These are phyloP conservation scores for Aureobasidium namibiae DNA, from an alignment of 2,329 filamentous ascomycete genomes.

Conservation along the genomic window DNA sequence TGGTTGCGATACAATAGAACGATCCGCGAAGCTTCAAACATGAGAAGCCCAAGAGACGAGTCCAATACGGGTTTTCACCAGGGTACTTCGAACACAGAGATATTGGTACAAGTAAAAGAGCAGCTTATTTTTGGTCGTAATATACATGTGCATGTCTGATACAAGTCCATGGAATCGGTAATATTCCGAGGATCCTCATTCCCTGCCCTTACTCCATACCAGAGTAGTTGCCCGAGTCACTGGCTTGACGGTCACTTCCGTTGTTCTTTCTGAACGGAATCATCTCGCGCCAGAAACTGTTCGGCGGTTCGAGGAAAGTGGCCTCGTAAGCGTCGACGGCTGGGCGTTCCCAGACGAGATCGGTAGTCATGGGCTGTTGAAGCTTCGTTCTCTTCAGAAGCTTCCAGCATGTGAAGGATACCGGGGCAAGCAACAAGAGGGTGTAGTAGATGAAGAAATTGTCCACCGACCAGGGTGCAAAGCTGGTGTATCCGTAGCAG, in stretches of 20 bases:
- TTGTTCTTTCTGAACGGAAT: not conserved
- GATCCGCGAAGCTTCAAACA: too few species aligned
- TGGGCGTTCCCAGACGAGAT: slow-evolving; percentile 54
- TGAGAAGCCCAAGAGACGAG: too few species aligned
- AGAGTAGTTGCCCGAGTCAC: not conserved
- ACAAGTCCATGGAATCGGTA: not conserved
- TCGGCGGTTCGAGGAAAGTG: slow-evolving; percentile 38
- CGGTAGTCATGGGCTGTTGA: slow-evolving; percentile 46
- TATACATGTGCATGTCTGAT: not conserved
- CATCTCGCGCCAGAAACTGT: slow-evolving; percentile 51
- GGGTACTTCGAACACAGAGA: not conserved
- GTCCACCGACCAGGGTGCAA: slow-evolving; percentile 37
- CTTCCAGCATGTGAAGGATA: slow-evolving; percentile 56
- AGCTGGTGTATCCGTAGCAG: slow-evolving; percentile 50
- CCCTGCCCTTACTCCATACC: not conserved
- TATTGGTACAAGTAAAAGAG: not conserved
- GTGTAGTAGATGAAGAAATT: slow-evolving; percentile 47
- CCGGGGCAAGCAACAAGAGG: slow-evolving; percentile 46
- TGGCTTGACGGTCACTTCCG: not conserved
- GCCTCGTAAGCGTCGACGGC: slow-evolving; percentile 51
- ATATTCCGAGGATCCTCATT: not conserved
- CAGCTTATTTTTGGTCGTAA: not conserved
- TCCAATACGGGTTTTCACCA: too few species aligned
- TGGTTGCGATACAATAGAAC: too few species aligned
- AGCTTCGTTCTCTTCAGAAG: slow-evolving; percentile 51